Conservation (phyloP, 352 stramenopile genomes). For the Globisporangium megalacanthum region DNA sequence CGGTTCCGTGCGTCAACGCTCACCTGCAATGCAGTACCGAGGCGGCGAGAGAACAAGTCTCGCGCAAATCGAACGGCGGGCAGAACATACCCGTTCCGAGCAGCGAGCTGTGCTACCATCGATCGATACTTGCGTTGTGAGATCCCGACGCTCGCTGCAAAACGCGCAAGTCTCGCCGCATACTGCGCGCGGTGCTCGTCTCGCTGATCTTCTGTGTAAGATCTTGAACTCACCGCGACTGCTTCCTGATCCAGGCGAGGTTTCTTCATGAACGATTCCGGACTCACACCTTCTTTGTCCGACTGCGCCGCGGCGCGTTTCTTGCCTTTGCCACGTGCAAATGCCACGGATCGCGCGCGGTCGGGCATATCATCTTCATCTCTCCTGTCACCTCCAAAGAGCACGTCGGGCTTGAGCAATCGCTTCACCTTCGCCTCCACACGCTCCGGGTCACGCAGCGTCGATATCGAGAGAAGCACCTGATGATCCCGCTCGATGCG, state of each 20-base stretch:
- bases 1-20: not conserved
- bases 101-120: slow-evolving; percentile 34
- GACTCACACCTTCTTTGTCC: not conserved
- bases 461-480: slow-evolving; percentile 49
- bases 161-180: slow-evolving; percentile 40
- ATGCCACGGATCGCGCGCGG: not conserved
- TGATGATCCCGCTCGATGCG: slow-evolving; percentile 43
- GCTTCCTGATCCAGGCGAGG: not conserved
- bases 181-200: slow-evolving; percentile 32
- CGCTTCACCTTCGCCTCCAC: slow-evolving; percentile 38
- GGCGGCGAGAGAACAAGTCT: slow-evolving; percentile 40
- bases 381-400: slow-evolving; percentile 24
- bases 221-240: not conserved
- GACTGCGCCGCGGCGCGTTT: slow-evolving; percentile 7
- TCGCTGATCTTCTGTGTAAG: slow-evolving; percentile 19
- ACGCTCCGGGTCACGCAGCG: slow-evolving; percentile 33
- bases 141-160: slow-evolving; percentile 42
- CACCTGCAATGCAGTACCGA: slow-evolving; percentile 1
- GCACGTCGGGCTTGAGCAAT: slow-evolving; percentile 33
- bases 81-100: slow-evolving; percentile 37
- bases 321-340: slow-evolving; percentile 14
- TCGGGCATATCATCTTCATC: not conserved
- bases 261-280: not conserved
- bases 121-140: slow-evolving; percentile 30
- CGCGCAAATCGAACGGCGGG: slow-evolving; percentile 48